Percentiles rank a stretch among this genome's conserved stretches.
Evolutionary conservation across 306 rosid species (phyloP).

Genomic region (Lablab purpureus): DNA sequence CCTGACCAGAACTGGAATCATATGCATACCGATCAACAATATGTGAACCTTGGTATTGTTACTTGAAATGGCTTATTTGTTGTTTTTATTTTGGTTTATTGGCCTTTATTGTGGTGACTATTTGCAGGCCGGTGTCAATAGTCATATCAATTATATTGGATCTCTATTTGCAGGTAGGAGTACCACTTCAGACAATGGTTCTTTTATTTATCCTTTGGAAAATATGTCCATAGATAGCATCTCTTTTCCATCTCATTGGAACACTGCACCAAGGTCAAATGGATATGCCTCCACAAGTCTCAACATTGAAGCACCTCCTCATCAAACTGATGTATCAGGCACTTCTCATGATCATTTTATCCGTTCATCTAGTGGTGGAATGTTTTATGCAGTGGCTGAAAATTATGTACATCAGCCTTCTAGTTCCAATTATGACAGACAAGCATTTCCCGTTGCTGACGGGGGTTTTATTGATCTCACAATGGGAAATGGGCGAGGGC

Average conservation of each 20-base stretch:
- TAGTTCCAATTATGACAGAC: constrained; percentile 66
- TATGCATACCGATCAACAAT: constrained; percentile 65
- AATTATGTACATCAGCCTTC: constrained; percentile 60
- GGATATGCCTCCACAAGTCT: constrained; percentile 64
- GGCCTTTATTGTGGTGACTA: constrained; percentile 2
- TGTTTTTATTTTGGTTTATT: neutral
- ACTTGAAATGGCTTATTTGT: constrained; percentile 19
- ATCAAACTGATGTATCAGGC: constrained; percentile 63
- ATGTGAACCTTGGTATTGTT: constrained; percentile 60
- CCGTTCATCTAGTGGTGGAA: constrained; percentile 56
- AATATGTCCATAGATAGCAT: constrained; percentile 59
- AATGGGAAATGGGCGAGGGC: constrained; percentile 68
- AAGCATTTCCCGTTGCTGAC: constrained; percentile 56
- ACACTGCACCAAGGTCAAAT: constrained; percentile 55
- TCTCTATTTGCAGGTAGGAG: constrained; percentile 57
- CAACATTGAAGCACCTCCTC: constrained; percentile 56
- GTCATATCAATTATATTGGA: constrained; percentile 12
- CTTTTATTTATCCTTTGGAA: constrained; percentile 62
- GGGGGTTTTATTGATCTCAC: constrained; percentile 67
- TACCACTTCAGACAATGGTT: constrained; percentile 59
- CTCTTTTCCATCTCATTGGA: constrained; percentile 66
- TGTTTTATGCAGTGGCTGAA: constrained; percentile 54
- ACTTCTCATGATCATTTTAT: constrained; percentile 65
- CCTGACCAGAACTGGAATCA: constrained; percentile 76
- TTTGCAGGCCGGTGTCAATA: neutral